phyloP scores from a whole-genome alignment of 192 early-diverging fungal genomes.

The Phycomyces nitens region DNA sequence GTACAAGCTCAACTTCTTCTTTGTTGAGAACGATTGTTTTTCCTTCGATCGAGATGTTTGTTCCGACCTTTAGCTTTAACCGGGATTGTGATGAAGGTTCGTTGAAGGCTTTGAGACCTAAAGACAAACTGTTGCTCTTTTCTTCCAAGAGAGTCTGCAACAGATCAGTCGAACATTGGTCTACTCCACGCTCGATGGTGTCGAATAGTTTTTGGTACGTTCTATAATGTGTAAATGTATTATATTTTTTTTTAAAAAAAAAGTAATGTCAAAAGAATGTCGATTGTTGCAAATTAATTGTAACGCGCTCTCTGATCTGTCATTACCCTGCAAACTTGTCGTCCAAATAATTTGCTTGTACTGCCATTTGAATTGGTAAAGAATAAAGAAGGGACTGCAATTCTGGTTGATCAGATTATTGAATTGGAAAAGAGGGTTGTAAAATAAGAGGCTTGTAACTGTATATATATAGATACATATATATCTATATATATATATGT shows the following conservation, averaged over 20 bases:
- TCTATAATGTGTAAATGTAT: slow-evolving; percentile 3
- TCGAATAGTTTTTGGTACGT: slow-evolving; percentile 24
- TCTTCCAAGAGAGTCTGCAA: slow-evolving; percentile 33
- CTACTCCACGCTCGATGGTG: slow-evolving; percentile 24
- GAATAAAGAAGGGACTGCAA: neutral
- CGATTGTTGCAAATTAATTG: no score
- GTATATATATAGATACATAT: no score
- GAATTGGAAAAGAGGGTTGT: no score
- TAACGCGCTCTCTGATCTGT: neutral
- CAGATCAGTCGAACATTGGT: slow-evolving; percentile 11
- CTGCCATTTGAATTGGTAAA: neutral
- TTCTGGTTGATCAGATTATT: neutral
- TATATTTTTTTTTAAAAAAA: neutral
- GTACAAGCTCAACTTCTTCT: slow-evolving; percentile 37
- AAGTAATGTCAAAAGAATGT: neutral
- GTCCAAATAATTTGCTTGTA: neutral
- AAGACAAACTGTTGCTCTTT: slow-evolving; percentile 21
- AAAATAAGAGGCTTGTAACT: no score
- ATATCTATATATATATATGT: no score
- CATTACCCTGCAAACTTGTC: slow-evolving; percentile 5
- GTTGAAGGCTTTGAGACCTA: slow-evolving; percentile 39
- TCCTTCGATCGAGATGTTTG: slow-evolving; percentile 19
- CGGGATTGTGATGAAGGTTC: slow-evolving; percentile 31
- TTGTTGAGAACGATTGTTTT: slow-evolving; percentile 32
- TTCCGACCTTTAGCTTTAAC: slow-evolving; percentile 28